These are phyloP conservation scores for Striga asiatica DNA, from an alignment of 257 asterid genomes.

Conservation along the genomic window DNA sequence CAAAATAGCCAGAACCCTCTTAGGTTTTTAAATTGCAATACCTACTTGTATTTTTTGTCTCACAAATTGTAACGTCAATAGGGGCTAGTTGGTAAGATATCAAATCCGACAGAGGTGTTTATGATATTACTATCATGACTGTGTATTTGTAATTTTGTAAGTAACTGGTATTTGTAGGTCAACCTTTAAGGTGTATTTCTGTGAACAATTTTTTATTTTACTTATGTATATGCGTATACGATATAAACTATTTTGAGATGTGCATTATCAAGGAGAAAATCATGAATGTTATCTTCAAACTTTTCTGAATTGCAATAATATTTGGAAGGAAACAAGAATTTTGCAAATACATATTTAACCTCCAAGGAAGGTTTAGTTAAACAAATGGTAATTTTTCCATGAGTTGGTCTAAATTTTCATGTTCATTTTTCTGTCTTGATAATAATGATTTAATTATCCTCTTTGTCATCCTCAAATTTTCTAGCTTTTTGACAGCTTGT, in stretches of 20 bases:
- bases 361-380: neutral
- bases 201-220: too few relatives aligned
- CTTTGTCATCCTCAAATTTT: neutral
- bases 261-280: conserved; percentile 2
- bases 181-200: neutral
- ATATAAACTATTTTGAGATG: neutral
- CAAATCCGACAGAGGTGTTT: neutral
- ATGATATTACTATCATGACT: neutral
- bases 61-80: neutral
- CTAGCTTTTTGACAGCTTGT: neutral
- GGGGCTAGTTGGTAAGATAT: neutral
- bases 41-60: neutral
- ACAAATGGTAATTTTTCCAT: neutral
- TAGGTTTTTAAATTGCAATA: neutral
- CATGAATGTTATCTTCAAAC: neutral
- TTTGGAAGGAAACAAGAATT: neutral
- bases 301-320: neutral
- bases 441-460: neutral
- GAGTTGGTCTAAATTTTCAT: neutral
- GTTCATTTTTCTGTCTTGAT: neutral
- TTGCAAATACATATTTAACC: neutral
- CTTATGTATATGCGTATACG: neutral
- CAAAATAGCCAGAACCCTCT: neutral
- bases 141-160: neutral
- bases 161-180: neutral